Evolutionary conservation across 2,329 filamentous ascomycete species (phyloP).

Genomic region (Colletotrichum cuscutae): DNA sequence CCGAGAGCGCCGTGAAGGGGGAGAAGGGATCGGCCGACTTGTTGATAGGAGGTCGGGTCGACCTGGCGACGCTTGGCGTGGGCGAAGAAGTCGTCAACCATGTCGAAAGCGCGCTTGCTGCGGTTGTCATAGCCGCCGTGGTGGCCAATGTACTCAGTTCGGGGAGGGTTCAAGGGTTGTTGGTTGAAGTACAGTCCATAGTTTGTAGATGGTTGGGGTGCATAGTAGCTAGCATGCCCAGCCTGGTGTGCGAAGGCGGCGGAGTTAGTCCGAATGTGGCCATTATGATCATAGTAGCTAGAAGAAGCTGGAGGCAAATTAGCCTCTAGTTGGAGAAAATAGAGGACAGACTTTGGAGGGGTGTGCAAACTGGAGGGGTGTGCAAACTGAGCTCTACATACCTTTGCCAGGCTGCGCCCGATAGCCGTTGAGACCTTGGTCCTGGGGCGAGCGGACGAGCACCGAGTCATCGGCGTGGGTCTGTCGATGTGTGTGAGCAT

Average conservation of each 20-base stretch:
- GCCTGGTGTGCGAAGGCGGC: slow-evolving; percentile 67
- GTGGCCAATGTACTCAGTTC: slow-evolving; percentile 72
- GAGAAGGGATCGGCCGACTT: slow-evolving; percentile 89
- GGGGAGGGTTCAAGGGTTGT: slow-evolving; percentile 64
- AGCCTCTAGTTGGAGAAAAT: slow-evolving; percentile 50
- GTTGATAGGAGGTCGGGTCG: slow-evolving; percentile 87
- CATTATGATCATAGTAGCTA: slow-evolving; percentile 73
- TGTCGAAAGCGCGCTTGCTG: slow-evolving; percentile 87
- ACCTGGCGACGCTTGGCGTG: slow-evolving; percentile 92
- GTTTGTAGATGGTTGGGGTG: slow-evolving; percentile 62
- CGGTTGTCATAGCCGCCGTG: slow-evolving; percentile 68
- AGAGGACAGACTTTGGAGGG: slow-evolving; percentile 35
- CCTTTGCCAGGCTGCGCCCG: slow-evolving; percentile 64
- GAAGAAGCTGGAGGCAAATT: slow-evolving; percentile 60
- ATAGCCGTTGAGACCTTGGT: slow-evolving; percentile 65
- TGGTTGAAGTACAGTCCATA: slow-evolving; percentile 84
- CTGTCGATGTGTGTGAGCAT: slow-evolving; percentile 47
- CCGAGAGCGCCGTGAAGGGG: slow-evolving; percentile 79
- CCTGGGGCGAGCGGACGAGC: slow-evolving; percentile 63
- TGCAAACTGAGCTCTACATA: slow-evolving; percentile 48
- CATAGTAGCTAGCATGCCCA: slow-evolving; percentile 68
- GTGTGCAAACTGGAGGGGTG: slow-evolving; percentile 33
- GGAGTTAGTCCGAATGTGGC: slow-evolving; percentile 69
- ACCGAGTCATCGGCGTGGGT: slow-evolving; percentile 97
- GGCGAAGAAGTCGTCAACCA: slow-evolving; percentile 93